Evolutionary conservation across 495 filamentous ascomycete genomes (phyloP), one percentile per base, ranked within the genome.

Genomic region (Penicillium nucicola): DNA sequence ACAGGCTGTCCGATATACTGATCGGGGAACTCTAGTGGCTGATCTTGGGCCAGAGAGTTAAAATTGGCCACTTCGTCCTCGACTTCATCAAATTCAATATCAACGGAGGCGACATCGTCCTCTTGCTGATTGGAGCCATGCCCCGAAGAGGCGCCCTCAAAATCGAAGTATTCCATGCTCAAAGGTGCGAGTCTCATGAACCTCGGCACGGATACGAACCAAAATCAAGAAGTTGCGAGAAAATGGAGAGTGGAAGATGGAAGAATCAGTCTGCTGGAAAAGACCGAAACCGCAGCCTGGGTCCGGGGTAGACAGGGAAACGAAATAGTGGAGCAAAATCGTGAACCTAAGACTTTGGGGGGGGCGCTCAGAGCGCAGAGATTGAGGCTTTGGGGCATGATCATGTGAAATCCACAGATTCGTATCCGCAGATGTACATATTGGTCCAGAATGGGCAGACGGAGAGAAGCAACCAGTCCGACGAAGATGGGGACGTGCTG

Each of bases 161-260:
- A 79, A 56, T 81, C 69, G 50, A 81, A 80, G 59, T 78, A 80
- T 53, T 81, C 77, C 74, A 77, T 77, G 18, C 36, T 42, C 50
- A 17, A n/a, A 18, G 20, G 54, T 42, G 31, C n/a, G 12, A 20
- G 14, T 52, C 23, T 35, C 48, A 18, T 2, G 10, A 43, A 15
- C n/a, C 42, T n/a, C 7, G 31, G 42, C 31, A 23, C 42, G 30
- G 13, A 36, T 28, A 47, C 50, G 9, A 30, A 36, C 23, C 33
- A 36, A 20, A n/a, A 23, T 18, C n/a, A 36, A 19, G 10, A 23
- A 30, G 40, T 36, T 25, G 11, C 25, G 13, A 33, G 39, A 20
- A 38, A 39, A 45, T 41, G 42, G 50, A 48, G 39, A 23, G 23
- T 45, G 37, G 53, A 49, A 52, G 33, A 33, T 43, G 38, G 32